A percentile compares a stretch with the other conserved stretches of the same genome.
phyloP scores from a whole-genome alignment of 2,329 filamentous ascomycete species.

The Leptographium lundbergii region DNA sequence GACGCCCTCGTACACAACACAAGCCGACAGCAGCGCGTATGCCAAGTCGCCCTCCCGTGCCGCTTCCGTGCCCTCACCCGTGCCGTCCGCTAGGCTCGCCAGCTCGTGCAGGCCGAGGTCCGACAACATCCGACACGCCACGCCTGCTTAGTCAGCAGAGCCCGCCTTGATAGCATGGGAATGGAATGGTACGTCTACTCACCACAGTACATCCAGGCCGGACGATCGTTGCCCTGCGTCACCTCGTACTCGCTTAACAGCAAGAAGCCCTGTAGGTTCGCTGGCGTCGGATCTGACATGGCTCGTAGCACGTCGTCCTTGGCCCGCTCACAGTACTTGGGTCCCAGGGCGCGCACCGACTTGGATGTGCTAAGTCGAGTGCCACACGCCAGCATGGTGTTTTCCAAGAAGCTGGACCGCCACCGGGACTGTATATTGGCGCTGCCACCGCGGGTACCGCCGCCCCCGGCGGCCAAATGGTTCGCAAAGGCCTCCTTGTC shows the following conservation, averaged over 20 bases:
- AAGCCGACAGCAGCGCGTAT: conserved; percentile 1
- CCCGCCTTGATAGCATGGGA: too few species aligned
- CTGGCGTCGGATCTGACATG: conserved; percentile 4
- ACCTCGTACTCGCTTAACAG: conserved; percentile 7
- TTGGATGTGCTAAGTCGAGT: conserved; percentile 4
- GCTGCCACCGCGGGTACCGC: background rate
- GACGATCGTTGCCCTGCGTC: conserved; percentile 5
- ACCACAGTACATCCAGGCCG: conserved; percentile 6
- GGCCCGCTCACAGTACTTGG: conserved; percentile 4
- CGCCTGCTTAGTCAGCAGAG: background rate
- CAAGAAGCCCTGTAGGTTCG: conserved; percentile 4
- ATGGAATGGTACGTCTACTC: too few species aligned
- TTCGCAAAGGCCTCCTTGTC: conserved; percentile 1
- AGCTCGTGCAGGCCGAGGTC: conserved; percentile 6
- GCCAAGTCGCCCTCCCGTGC: conserved; percentile 1
- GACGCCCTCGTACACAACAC: conserved; percentile 4
- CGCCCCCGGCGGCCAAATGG: background rate
- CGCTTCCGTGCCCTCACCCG: background rate
- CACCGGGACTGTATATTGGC: background rate
- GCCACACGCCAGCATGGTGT: conserved; percentile 5
- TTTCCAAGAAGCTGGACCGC: conserved; percentile 4
- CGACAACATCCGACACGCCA: conserved; percentile 5
- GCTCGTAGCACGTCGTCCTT: background rate
- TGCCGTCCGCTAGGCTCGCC: background rate
- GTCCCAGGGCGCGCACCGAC: background rate